phyloP scores from a whole-genome alignment of 2,329 filamentous ascomycete genomes.

The Biscogniauxia marginata region DNA sequence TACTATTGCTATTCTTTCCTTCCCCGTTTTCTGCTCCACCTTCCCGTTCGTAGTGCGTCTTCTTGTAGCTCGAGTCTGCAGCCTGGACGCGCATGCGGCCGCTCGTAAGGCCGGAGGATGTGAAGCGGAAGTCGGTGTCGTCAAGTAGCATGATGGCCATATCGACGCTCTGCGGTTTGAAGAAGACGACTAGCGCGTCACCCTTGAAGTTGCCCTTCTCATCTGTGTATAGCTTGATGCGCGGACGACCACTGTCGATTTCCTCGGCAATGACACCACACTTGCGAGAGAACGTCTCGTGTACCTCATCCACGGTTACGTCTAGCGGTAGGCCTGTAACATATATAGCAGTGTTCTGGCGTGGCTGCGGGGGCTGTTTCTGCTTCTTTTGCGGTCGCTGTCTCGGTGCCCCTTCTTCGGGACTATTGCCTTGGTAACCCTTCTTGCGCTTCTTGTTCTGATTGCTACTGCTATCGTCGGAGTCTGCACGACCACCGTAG shows the following conservation, averaged over 20 bases:
- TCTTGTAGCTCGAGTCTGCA: conserved; percentile 91
- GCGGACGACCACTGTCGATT: conserved; percentile 81
- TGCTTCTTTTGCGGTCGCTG: conserved; percentile 45
- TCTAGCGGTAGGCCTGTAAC: conserved; percentile 84
- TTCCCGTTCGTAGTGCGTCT: conserved; percentile 64
- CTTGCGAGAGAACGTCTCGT: conserved; percentile 77
- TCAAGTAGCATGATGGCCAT: conserved; percentile 80
- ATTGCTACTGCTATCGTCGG: conserved; percentile 33
- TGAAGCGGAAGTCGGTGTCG: conserved; percentile 75
- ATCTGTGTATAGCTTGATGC: conserved; percentile 91
- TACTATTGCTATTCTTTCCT: conserved; percentile 10
- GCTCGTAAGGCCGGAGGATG: conserved; percentile 46
- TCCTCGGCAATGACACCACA: conserved; percentile 92
- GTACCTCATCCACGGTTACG: conserved; percentile 75
- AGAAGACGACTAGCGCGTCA: conserved; percentile 90
- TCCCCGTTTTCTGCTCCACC: conserved; percentile 18
- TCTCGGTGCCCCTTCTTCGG: conserved; percentile 32
- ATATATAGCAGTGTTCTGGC: conserved; percentile 86
- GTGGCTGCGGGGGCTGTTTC: conserved; percentile 49
- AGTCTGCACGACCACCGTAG: conserved; percentile 36
- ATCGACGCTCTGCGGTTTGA: conserved; percentile 88
- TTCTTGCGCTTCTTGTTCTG: conserved; percentile 40
- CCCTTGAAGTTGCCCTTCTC: conserved; percentile 85
- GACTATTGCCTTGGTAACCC: conserved; percentile 30
- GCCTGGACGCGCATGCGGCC: conserved; percentile 77